Evolutionary conservation across 345 rosid genomes (phyloP).

Genomic region (Corymbia maculata): DNA sequence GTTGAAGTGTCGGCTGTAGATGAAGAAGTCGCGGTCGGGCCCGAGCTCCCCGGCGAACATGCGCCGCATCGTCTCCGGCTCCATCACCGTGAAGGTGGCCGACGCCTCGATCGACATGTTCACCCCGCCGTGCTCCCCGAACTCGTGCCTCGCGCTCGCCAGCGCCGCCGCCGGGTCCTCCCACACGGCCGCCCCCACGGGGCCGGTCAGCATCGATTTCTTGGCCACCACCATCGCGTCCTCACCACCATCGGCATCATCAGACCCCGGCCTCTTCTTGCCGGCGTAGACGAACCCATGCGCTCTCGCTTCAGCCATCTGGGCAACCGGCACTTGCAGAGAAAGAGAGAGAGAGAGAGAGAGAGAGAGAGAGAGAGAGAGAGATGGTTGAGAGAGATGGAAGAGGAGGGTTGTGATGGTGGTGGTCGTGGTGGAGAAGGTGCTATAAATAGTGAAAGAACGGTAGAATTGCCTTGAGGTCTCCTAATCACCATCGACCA

Average conservation of each 20-base stretch:
- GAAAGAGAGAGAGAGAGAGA: not conserved
- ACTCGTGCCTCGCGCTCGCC: constrained; percentile 75
- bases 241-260: constrained; percentile 25
- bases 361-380: not conserved
- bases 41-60: constrained; percentile 96
- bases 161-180: constrained; percentile 76
- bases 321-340: not conserved
- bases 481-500: not conserved
- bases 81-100: constrained; percentile 99
- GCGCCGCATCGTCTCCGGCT: constrained; percentile 86
- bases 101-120: constrained; percentile 99
- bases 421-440: not conserved
- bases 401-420: not conserved
- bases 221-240: constrained; percentile 16
- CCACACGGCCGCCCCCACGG: constrained; percentile 3
- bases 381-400: not conserved
- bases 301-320: constrained; percentile 32
- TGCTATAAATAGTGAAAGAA: not conserved
- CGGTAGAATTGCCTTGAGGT: not conserved
- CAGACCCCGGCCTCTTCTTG: constrained; percentile 44
- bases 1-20: constrained; percentile 96
- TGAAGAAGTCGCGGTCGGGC: constrained; percentile 87
- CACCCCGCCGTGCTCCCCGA: constrained; percentile 97
- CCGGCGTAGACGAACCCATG: constrained; percentile 22
- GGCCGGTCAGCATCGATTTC: constrained; percentile 29